These are phyloP conservation scores for Saksenaea vasiformis DNA, from an alignment of 371 early-diverging fungal genomes.

Conservation along the genomic window DNA sequence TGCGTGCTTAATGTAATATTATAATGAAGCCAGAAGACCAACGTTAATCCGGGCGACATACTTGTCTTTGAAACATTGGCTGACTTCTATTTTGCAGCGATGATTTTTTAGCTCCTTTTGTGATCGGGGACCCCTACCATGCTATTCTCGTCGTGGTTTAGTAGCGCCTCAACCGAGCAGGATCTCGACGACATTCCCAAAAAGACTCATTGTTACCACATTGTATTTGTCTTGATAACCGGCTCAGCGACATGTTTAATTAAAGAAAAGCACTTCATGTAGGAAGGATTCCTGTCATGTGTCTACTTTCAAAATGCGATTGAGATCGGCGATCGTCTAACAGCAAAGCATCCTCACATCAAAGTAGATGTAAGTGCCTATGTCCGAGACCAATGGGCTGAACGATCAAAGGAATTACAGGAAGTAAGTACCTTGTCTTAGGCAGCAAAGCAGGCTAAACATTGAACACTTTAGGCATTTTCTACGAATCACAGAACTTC, in stretches of 20 bases:
- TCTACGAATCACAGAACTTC: constrained; percentile 44
- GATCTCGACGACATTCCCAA: constrained; percentile 39
- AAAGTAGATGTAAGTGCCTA: constrained; percentile 50
- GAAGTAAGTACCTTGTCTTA: constrained; percentile 25
- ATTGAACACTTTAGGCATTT: constrained; percentile 27
- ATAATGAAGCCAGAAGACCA: no score
- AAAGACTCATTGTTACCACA: constrained; percentile 47
- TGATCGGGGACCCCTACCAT: neutral
- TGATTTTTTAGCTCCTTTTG: no score
- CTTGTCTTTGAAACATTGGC: no score
- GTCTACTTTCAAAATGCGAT: constrained; percentile 49
- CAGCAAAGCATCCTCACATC: constrained; percentile 36
- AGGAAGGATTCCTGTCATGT: constrained; percentile 56
- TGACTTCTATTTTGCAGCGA: no score
- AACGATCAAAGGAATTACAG: constrained; percentile 43
- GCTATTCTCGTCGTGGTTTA: neutral
- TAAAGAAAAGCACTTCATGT: neutral
- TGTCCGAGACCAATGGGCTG: constrained; percentile 44
- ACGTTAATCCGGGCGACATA: no score
- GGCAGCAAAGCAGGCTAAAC: neutral
- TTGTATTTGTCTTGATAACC: constrained; percentile 26
- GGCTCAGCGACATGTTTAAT: neutral
- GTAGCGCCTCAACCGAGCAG: neutral
- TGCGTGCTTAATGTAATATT: no score
- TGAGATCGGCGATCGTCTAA: constrained; percentile 37